A percentile compares a stretch with the other conserved stretches of the same genome.
Conservation (phyloP, 1,284 basidiomycete genomes). For the Mycocalia duriaeana region DNA sequence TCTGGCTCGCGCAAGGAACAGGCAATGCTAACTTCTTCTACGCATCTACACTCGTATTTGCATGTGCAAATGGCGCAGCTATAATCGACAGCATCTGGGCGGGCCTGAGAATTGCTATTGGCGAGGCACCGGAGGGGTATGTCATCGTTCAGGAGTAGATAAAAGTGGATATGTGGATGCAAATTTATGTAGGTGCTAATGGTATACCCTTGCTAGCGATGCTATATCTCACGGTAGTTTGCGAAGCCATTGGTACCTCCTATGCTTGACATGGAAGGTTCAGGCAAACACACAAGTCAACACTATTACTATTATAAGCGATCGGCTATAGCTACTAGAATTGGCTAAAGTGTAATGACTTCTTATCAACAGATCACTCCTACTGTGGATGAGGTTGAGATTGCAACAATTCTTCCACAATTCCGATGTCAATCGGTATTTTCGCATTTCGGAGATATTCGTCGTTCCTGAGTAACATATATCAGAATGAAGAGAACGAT, state of each 20-base stretch:
- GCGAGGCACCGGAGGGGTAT: constrained; percentile 46
- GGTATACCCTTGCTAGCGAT: too few relatives aligned
- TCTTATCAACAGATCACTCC: too few relatives aligned
- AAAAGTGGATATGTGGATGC: neutral
- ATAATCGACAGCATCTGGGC: constrained; percentile 81
- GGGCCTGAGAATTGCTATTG: constrained; percentile 67
- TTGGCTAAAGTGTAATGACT: too few relatives aligned
- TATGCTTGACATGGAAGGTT: too few relatives aligned
- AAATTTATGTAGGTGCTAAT: neutral
- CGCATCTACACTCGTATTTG: constrained; percentile 91
- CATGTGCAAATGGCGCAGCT: constrained; percentile 80
- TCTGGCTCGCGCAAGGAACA: constrained; percentile 90
- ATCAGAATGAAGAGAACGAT: neutral
- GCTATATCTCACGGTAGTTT: too few relatives aligned
- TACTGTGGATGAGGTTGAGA: too few relatives aligned
- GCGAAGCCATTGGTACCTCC: too few relatives aligned
- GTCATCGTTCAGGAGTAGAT: constrained; percentile 52
- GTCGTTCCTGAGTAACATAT: constrained; percentile 58
- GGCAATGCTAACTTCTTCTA: constrained; percentile 99
- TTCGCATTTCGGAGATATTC: constrained; percentile 63
- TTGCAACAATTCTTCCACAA: constrained; percentile 50
- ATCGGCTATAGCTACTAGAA: too few relatives aligned
- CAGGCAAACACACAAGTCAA: too few relatives aligned
- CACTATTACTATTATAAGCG: too few relatives aligned
- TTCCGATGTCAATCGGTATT: constrained; percentile 52